Percentiles rank a stretch among this genome's conserved stretches.
phyloP scores from a whole-genome alignment of 2,329 filamentous ascomycete genomes.

The Claviceps arundinis region DNA sequence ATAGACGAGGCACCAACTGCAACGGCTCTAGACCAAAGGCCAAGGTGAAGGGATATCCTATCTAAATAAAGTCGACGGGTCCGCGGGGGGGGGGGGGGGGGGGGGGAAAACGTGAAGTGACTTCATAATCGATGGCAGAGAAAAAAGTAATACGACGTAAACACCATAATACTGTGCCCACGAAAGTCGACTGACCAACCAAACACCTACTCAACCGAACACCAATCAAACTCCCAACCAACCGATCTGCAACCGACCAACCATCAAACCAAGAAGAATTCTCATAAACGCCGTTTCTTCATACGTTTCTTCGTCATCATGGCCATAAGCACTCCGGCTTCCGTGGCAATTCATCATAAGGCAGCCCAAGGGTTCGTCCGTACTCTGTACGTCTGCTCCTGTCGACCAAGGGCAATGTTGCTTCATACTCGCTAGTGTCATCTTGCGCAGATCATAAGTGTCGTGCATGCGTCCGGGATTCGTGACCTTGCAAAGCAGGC shows the following conservation, averaged over 20 bases:
- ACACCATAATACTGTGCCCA: background rate
- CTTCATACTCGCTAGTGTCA: conserved; percentile 2
- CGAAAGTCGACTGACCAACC: background rate
- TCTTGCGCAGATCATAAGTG: background rate
- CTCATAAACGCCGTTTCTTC: conserved; percentile 7
- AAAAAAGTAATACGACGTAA: background rate
- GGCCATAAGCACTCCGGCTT: conserved; percentile 7
- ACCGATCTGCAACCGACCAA: background rate
- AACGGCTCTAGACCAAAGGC: conserved; percentile 2
- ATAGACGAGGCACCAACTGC: conserved; percentile 3
- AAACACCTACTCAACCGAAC: background rate
- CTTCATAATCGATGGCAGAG: conserved; percentile 8
- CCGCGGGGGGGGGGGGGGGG: background rate
- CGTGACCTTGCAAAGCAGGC: background rate
- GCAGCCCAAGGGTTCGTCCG: background rate
- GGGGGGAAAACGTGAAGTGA: conserved; percentile 7
- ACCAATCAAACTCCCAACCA: background rate
- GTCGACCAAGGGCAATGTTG: conserved; percentile 1
- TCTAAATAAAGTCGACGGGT: conserved; percentile 15
- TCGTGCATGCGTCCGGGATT: background rate
- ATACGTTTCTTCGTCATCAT: conserved; percentile 12
- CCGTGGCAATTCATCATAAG: conserved; percentile 2
- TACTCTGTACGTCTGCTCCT: background rate
- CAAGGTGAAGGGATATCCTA: conserved; percentile 25
- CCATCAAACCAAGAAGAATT: background rate